Conservation (phyloP, 306 rosid genomes). For the Quercus bicolor region DNA sequence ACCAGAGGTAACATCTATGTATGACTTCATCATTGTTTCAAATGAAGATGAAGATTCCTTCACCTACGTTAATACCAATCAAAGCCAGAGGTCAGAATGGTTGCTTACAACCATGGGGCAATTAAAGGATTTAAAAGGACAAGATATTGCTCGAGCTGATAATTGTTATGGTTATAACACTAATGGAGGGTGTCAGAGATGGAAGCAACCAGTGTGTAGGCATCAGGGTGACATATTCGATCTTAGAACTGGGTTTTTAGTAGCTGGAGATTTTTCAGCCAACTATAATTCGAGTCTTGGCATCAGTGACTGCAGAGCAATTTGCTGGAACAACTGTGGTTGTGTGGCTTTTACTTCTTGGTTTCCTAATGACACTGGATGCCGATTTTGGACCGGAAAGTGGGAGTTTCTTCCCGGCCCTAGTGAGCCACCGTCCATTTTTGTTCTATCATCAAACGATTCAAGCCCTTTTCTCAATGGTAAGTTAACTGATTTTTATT, state of each 20-base stretch:
- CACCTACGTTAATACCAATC: background rate
- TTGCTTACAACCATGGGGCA: constrained; percentile 5
- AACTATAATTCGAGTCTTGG: too few relatives aligned
- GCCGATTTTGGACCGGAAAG: background rate
- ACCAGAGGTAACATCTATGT: background rate
- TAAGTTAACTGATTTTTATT: too few relatives aligned
- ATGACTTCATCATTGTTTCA: background rate
- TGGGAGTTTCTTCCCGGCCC: too few relatives aligned
- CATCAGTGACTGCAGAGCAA: constrained; percentile 13
- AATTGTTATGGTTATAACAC: background rate
- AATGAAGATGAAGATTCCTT: background rate
- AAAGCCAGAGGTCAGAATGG: background rate
- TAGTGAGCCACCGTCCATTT: too few relatives aligned
- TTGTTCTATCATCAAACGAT: too few relatives aligned
- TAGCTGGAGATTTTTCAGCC: too few relatives aligned
- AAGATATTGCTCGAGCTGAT: background rate
- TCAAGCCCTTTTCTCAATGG: too few relatives aligned
- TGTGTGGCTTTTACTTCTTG: background rate
- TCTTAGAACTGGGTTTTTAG: background rate
- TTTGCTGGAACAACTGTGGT: constrained; percentile 21
- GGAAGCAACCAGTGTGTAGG: constrained; percentile 12
- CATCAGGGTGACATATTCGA: constrained; percentile 3
- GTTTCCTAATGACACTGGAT: background rate
- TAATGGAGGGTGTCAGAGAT: too few relatives aligned
- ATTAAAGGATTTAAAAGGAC: background rate